Conservation (phyloP, 1,284 basidiomycete species). For the Rhodotorula sp. region DNA sequence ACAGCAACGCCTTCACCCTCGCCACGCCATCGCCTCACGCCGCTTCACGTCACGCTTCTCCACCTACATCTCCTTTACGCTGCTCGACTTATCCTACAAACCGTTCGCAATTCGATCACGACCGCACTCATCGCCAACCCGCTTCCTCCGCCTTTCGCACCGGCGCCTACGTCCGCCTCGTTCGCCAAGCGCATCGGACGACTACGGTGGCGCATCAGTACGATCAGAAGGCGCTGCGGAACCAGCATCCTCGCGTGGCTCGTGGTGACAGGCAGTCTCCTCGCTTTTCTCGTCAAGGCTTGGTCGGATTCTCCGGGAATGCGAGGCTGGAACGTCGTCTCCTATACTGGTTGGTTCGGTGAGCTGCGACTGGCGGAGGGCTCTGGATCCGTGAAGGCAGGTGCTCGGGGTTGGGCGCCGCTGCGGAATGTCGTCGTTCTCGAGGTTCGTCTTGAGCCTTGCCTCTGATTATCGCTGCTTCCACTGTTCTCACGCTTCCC, state of each 20-base stretch:
- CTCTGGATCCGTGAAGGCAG: background rate
- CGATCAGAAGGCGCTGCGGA: background rate
- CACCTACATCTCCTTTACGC: background rate
- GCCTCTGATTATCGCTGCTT: too few species aligned
- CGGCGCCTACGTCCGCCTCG: background rate
- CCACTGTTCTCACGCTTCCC: too few species aligned
- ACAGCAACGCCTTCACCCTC: background rate
- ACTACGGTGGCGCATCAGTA: background rate
- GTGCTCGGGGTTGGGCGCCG: background rate
- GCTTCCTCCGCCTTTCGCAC: background rate
- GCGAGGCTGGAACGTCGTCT: slow-evolving; percentile 3
- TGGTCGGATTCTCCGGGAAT: background rate
- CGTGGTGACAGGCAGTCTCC: background rate
- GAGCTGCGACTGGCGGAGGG: background rate
- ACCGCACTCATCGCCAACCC: background rate
- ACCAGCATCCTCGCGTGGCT: too few species aligned
- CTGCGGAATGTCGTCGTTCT: background rate
- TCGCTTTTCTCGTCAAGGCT: background rate
- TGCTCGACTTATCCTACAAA: too few species aligned
- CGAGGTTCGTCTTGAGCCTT: slow-evolving; percentile 7
- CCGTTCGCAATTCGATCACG: background rate
- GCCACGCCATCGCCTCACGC: background rate
- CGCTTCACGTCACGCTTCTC: slow-evolving; percentile 5
- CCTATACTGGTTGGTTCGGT: background rate
- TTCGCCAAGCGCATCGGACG: background rate